Evolutionary conservation across 2,329 filamentous ascomycete species (phyloP).

Genomic region (Fusarium globosum): DNA sequence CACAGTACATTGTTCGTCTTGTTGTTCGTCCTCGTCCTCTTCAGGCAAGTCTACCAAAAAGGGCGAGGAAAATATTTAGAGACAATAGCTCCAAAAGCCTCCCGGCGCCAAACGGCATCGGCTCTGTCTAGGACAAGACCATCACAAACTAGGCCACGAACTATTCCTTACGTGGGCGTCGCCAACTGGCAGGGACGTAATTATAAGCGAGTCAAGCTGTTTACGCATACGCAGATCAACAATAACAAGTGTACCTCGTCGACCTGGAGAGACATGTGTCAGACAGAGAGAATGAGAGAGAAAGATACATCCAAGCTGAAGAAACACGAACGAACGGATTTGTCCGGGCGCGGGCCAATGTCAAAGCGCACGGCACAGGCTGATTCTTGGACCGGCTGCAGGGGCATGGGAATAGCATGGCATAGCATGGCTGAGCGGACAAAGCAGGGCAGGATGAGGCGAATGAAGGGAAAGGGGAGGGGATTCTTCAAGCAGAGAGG

Average conservation of each 20-base stretch:
- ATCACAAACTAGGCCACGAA: conserved; percentile 1
- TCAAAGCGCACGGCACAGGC: conserved; percentile 36
- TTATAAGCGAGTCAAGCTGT: background rate
- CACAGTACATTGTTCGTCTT: background rate
- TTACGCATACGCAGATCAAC: background rate
- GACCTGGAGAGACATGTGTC: background rate
- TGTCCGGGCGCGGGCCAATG: conserved; percentile 2
- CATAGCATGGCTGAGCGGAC: conserved; percentile 1
- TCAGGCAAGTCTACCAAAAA: background rate
- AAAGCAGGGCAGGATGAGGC: background rate
- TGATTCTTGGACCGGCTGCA: conserved; percentile 23
- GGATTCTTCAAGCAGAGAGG: background rate
- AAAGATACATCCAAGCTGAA: background rate
- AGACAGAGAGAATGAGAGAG: background rate
- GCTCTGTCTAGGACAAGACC: background rate
- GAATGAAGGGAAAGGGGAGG: background rate
- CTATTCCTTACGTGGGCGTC: background rate
- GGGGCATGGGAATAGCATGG: conserved; percentile 14
- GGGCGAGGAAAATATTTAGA: background rate
- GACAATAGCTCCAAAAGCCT: conserved; percentile 17
- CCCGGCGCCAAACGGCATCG: conserved; percentile 26
- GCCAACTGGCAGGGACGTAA: background rate
- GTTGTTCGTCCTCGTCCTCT: background rate
- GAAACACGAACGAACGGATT: conserved; percentile 1
- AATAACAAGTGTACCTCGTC: background rate